Base-by-base conservation (phyloP, 73 alveolate genomes). In the Stentor coeruleus region DNA sequence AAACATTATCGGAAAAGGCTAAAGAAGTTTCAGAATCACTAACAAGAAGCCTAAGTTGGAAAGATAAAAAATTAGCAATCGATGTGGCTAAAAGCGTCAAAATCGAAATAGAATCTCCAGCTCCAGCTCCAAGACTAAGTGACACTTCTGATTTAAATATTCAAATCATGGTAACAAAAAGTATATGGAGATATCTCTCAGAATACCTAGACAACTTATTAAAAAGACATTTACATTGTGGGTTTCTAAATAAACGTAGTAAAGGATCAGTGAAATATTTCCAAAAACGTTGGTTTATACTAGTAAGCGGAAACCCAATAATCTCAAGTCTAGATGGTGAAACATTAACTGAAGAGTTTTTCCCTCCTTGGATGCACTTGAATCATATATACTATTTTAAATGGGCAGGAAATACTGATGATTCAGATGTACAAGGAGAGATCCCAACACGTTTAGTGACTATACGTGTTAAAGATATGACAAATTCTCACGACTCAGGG, bases 361-460 rank as follows among this genome's bases (percentile, higher is more conserved):
- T 93, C 15, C 98, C 98, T 0, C 95, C 96, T n/a, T 76, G 95
- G 77, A 77, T 93, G 74, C 91, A 91, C 59, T 84, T 93, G 38
- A 96, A 93, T 84, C 87, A 85, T 31, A 33, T 93, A 1, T 89
- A 90, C 39, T 89, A 93, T 79, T 93, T 81, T 66, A 58, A 73
- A 3, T 39, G 73, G 58, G 92, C 81, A 39, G 82, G 82, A 20
- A 82, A 59, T 37, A 91, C 80, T 4, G 94, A 93, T 41, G 88
- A 89, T 1, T 86, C 95, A 15, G 91, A 83, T 3, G 84, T 89
- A 3, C 77, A 81, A 38, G 95, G 96, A 49, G 93, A 87, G 4
- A 90, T 66, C 2, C 79, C 79, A 28, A 66, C 79, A 26, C n/a
- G 79, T 28, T 11, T 66, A 28, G 36, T 20, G 20, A 94, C 81